Percentiles rank a stretch among this genome's conserved stretches.
phyloP scores from a whole-genome alignment of 83 land plant species.

The Diphasiastrum complanatum region DNA sequence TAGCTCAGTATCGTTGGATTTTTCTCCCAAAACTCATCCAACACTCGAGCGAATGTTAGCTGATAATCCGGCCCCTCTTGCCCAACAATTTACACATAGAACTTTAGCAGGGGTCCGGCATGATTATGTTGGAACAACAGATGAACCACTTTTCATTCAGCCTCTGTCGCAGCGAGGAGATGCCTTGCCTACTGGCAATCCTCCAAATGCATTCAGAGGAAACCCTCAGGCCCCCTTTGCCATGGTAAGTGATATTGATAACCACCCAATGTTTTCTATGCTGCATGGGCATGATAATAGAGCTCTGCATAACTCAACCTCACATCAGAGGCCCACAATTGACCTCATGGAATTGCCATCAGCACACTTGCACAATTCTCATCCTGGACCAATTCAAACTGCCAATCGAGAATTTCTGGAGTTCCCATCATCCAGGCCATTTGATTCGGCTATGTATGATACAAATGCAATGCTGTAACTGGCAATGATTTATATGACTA shows the following conservation, averaged over 20 bases:
- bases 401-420: no score
- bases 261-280: no score
- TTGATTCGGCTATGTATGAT: no score
- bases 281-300: slow-evolving; percentile 6
- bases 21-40: not conserved
- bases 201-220: no score
- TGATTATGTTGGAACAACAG: not conserved
- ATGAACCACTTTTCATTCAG: slow-evolving; percentile 5
- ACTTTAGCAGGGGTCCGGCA: not conserved
- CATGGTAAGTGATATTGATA: no score
- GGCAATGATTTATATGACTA: no score
- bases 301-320: not conserved
- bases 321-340: not conserved
- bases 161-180: slow-evolving; percentile 3
- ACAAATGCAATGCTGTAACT: no score
- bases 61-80: slow-evolving; percentile 4
- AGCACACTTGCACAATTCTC: not conserved
- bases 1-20: not conserved
- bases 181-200: slow-evolving; percentile 7
- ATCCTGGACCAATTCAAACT: no score
- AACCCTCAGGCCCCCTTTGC: no score
- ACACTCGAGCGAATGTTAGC: slow-evolving; percentile 21
- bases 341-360: slow-evolving; percentile 16
- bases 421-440: no score
- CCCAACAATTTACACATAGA: no score